A percentile compares a stretch with the other conserved stretches of the same genome.
phyloP scores from a whole-genome alignment of 2,329 filamentous ascomycete species.

The Bipolaris bicolor region DNA sequence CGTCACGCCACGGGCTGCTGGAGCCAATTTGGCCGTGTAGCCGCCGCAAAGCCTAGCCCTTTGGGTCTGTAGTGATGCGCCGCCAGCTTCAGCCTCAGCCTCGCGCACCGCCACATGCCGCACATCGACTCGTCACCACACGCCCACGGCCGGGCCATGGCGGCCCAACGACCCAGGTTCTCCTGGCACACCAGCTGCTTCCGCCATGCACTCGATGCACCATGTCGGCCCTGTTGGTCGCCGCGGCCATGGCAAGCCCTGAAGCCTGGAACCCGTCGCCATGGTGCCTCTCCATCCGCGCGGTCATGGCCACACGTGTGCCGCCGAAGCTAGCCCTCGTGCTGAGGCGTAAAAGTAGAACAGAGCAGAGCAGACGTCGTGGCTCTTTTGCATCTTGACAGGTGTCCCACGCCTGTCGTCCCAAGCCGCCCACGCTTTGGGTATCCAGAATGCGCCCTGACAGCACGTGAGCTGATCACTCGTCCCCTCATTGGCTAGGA shows the following conservation, averaged over 20 bases:
- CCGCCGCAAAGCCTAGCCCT: no score
- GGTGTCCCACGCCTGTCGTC: background rate
- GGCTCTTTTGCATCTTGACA: background rate
- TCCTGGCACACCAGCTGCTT: background rate
- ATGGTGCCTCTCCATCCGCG: constrained; percentile 1
- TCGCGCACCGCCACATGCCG: background rate
- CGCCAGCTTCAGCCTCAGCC: background rate
- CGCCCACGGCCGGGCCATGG: background rate
- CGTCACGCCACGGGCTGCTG: background rate
- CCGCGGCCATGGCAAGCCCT: background rate
- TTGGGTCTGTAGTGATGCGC: background rate
- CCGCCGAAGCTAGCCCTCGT: constrained; percentile 11
- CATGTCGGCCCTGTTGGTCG: background rate
- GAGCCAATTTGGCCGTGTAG: no score
- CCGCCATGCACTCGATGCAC: background rate
- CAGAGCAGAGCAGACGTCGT: background rate
- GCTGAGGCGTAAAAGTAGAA: constrained; percentile 1
- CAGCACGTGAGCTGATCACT: constrained; percentile 15
- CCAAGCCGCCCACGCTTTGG: background rate
- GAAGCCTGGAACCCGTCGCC: constrained; percentile 6
- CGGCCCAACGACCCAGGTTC: background rate
- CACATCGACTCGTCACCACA: background rate
- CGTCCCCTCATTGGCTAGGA: constrained; percentile 16
- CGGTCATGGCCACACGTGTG: constrained; percentile 7
- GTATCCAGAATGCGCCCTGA: background rate